Base-by-base conservation (phyloP, 2,329 filamentous ascomycete genomes). In the Diplocarpon mali region DNA sequence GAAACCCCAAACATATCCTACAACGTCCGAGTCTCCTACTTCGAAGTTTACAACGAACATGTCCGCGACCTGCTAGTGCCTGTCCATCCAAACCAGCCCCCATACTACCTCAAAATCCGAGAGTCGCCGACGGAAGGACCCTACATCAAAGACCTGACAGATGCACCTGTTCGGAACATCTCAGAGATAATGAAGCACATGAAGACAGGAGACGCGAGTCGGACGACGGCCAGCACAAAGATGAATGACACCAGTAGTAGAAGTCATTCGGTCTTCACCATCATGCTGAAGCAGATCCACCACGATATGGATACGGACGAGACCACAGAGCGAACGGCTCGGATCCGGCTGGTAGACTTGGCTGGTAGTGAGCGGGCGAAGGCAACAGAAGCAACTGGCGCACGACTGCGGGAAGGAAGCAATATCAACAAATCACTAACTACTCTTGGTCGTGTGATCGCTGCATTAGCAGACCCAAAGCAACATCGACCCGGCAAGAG, bases 381-480 rank as follows among this genome's bases (percentile, higher is more conserved):
- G 64, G 81, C 88, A 1, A 98, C 92, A 31, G 90, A 96, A 67
- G 92, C 92, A 1, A 96, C 89, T 0, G 92, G 92, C 11, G 80
- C 83, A 57, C 80, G 92, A 28, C 75, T 98, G 16, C 82, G 90
- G 46, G 92, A 98, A 66, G 92, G 92, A 40, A 90, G 86, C 58
- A 95, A 96, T 64, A 98, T 98, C 76, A 98, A 98, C 73, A 95
- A 96, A 67, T 96, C 90, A 9, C 76, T 98, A 31, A 95, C 90
- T 0, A 96, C 92, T 0, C 76, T 98, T 9, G 92, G 92, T 3
- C 83, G 92, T 42, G 92, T 98, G 39, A 98, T 98, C 63, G 90
- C 89, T 27, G 90, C 92, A 1, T 74, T 98, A 3, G 78, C 74
- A 38, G 80, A 84, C 56, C 75, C 77, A 1, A 86, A 86, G 63